Base-by-base conservation (phyloP, 495 filamentous ascomycete genomes). In the Hypoxylon intermedium region DNA sequence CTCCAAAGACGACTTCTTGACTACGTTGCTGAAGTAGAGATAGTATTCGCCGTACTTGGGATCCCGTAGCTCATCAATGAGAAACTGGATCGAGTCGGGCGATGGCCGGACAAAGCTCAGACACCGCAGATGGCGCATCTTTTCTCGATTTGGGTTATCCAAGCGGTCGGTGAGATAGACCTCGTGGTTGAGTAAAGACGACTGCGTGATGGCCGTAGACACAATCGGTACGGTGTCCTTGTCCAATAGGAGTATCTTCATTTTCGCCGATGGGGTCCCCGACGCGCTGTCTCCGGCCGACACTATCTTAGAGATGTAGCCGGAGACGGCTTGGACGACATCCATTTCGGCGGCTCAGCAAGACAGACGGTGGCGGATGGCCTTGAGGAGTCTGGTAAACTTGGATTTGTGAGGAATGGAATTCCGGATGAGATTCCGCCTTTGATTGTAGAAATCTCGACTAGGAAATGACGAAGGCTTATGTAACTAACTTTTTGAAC, bases 41-140 rank as follows among this genome's bases (percentile, higher is more conserved):
- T 96, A 83, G 75, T 98, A 98, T 81, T 98, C 94, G 58, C 95
- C 94, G 66, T 98, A 98, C 67, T 94, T 97, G 15, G 94, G 95
- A 50, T 97, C 93, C 54, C 95, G 85, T 40, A 98, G 82, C 76
- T 98, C 94, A 64, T 98, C 95, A 65, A 98, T 94, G 15, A 98
- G 82, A 24, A 90, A 83, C 71, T 97, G 92, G 61, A 97, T 89
- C 18, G 94, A 93, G 55, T 92, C 90, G 2, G 93, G 83, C 9
- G 93, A 93, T 12, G 94, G 94, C 21, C 95, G 86, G 24, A 98
- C 84, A 70, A 98, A 97, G 71, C 90, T 94, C 9, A 98, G 77
- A 74, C 94, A 98, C 23, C 91, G 87, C 34, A 98, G 79, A 77
- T 98, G 94, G 71, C 94, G 88, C 94, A 98, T 98, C 81, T 95